phyloP scores from a whole-genome alignment of 176 grass and related monocot genomes.

The Oryza nivara region DNA sequence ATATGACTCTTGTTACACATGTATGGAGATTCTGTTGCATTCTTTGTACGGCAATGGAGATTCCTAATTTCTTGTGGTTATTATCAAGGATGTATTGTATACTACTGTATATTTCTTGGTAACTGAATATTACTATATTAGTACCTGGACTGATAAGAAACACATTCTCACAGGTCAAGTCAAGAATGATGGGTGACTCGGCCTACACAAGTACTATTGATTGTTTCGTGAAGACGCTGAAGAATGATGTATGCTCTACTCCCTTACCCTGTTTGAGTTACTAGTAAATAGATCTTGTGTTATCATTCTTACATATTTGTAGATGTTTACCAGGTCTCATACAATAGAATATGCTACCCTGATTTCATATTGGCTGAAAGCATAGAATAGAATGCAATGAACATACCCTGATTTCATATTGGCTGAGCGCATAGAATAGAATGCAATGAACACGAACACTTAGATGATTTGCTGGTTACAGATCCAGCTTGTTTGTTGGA shows the following conservation, averaged over 20 bases:
- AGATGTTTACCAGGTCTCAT: background rate
- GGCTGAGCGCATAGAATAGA: background rate
- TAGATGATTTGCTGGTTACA: background rate
- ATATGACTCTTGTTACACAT: background rate
- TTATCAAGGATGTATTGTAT: slow-evolving; percentile 7
- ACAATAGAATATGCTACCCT: too few species aligned
- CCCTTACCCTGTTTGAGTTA: slow-evolving; percentile 20
- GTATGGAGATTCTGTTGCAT: too few species aligned
- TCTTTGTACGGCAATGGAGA: slow-evolving; percentile 2
- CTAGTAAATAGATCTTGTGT: background rate
- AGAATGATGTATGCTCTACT: slow-evolving; percentile 75
- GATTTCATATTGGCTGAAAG: background rate
- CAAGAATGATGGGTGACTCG: slow-evolving; percentile 99
- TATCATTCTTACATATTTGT: slow-evolving; percentile 9
- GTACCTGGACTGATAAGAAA: slow-evolving; percentile 9
- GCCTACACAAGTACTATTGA: slow-evolving; percentile 82
- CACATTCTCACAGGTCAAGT: slow-evolving; percentile 70
- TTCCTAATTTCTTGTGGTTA: slow-evolving; percentile 21
- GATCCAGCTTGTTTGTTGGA: slow-evolving; percentile 16
- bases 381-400: too few species aligned
- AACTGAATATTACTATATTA: slow-evolving; percentile 8
- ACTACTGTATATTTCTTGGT: background rate
- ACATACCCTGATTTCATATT: background rate
- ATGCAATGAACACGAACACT: background rate
- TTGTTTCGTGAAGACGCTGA: slow-evolving; percentile 96